These are phyloP conservation scores for Blastobotrys arbuscula DNA, from an alignment of 1,139 yeast species.

Conservation along the genomic window DNA sequence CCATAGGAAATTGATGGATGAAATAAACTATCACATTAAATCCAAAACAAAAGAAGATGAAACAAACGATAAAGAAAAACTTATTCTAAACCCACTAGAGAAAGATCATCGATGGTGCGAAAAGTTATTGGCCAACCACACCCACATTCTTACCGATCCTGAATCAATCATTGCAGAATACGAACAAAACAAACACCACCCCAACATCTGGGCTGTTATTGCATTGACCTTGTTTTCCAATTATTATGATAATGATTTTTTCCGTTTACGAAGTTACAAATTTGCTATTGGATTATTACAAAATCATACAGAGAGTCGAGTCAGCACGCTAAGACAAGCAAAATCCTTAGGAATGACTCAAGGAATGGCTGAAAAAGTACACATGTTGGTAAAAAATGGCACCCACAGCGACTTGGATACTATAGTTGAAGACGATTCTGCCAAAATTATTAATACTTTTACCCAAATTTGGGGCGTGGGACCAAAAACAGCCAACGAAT, in stretches of 20 bases:
- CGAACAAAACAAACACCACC: background rate
- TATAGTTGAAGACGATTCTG: background rate
- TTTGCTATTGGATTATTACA: background rate
- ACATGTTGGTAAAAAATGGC: background rate
- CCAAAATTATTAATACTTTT: conserved; percentile 31
- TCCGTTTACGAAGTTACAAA: conserved; percentile 2
- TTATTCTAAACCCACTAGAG: too few relatives aligned
- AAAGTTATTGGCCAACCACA: too few relatives aligned
- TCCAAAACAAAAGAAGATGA: too few relatives aligned
- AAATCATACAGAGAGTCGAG: background rate
- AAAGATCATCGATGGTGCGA: too few relatives aligned
- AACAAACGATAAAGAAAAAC: too few relatives aligned
- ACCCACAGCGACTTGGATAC: background rate
- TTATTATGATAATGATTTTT: background rate
- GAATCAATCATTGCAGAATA: background rate
- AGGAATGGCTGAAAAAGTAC: conserved; percentile 2
- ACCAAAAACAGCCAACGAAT: conserved; percentile 39
- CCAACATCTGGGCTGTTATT: conserved; percentile 3
- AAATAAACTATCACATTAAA: too few relatives aligned
- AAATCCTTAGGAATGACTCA: background rate
- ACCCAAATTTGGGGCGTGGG: conserved; percentile 53
- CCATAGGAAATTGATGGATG: background rate
- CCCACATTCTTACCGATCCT: too few relatives aligned
- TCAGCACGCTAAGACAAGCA: background rate
- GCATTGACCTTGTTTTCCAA: background rate